Evolutionary conservation across 2,329 filamentous ascomycete genomes (phyloP).

Genomic region (Diaporthe ilicicola): DNA sequence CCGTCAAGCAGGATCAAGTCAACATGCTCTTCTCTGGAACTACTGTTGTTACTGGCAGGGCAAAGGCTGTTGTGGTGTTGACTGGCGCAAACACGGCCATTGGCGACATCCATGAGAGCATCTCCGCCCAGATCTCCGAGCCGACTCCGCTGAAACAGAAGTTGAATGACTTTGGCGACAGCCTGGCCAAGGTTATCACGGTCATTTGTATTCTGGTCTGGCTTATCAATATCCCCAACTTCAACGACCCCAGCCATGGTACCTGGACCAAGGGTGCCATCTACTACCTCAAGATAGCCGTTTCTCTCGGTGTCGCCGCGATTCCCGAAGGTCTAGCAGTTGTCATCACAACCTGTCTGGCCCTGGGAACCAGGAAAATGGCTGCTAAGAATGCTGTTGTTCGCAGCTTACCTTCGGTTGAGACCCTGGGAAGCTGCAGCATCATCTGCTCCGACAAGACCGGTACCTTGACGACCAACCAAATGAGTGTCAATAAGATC

Average conservation of each 20-base stretch:
- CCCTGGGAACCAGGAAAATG: slow-evolving; percentile 97
- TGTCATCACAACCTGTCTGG: slow-evolving; percentile 98
- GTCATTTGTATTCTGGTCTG: slow-evolving; percentile 96
- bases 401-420: slow-evolving; percentile 92
- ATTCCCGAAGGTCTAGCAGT: slow-evolving; percentile 98
- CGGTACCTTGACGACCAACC: slow-evolving; percentile 96
- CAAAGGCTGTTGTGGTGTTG: slow-evolving; percentile 87
- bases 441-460: slow-evolving; percentile 99
- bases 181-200: slow-evolving; percentile 96
- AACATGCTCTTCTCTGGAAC: slow-evolving; percentile 99
- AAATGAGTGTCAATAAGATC: slow-evolving; percentile 97
- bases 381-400: slow-evolving; percentile 98
- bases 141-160: slow-evolving; percentile 98
- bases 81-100: slow-evolving; percentile 94
- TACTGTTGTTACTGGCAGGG: slow-evolving; percentile 93
- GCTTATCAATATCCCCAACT: slow-evolving; percentile 98
- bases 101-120: slow-evolving; percentile 98
- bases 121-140: slow-evolving; percentile 96
- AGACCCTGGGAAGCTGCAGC: slow-evolving; percentile 98
- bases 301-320: slow-evolving; percentile 95
- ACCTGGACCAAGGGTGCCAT: slow-evolving; percentile 97
- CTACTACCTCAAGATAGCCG: slow-evolving; percentile 99
- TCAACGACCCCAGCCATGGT: slow-evolving; percentile 92
- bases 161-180: slow-evolving; percentile 97
- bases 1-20: slow-evolving; percentile 95